Conservation (phyloP, 2,329 filamentous ascomycete species). For the Beauveria rudraprayagi region DNA sequence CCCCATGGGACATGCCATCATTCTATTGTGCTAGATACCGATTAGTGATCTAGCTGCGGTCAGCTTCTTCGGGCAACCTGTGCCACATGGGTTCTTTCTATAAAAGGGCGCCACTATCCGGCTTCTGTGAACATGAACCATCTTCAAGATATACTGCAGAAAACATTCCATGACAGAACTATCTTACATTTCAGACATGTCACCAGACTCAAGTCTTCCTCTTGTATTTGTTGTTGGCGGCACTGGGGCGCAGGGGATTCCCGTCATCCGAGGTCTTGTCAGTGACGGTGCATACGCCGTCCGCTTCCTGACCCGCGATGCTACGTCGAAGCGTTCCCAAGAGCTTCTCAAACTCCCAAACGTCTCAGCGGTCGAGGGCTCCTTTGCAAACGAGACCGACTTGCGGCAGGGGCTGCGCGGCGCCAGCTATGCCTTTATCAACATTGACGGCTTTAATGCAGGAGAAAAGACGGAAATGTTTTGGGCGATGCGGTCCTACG, state of each 20-base stretch:
- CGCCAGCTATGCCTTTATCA: constrained; percentile 43
- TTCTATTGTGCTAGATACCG: neutral
- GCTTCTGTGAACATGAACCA: neutral
- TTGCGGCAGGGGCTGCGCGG: constrained; percentile 36
- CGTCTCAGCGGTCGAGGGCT: constrained; percentile 39
- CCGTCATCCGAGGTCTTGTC: constrained; percentile 35
- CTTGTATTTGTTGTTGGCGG: constrained; percentile 37
- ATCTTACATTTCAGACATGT: neutral
- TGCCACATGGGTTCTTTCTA: neutral
- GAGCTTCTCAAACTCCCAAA: constrained; percentile 34
- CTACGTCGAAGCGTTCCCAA: constrained; percentile 31
- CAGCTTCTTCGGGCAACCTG: neutral
- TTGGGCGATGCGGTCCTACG: constrained; percentile 36
- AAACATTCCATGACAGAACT: neutral
- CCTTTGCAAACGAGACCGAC: constrained; percentile 35
- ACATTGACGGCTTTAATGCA: constrained; percentile 45
- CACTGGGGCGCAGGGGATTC: constrained; percentile 44
- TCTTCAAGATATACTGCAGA: neutral
- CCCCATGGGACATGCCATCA: neutral
- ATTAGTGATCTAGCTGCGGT: neutral
- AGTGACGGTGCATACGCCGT: constrained; percentile 34
- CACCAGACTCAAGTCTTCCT: neutral
- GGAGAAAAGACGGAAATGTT: constrained; percentile 45
- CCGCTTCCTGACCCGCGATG: constrained; percentile 40
- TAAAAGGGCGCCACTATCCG: neutral